Conservation (phyloP, 306 rosid genomes). For the apple (Malus domestica) region ASM211411v1 NC_041799.1:13721001-13721500, state of each 20-base stretch:
- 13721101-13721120: slow-evolving; percentile 75
- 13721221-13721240: neutral
- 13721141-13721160: slow-evolving; percentile 40
- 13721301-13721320: slow-evolving; percentile 6
- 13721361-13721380: neutral
- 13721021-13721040: slow-evolving; percentile 34
- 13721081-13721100: slow-evolving; percentile 90
- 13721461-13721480: too few relatives aligned
- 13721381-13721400: neutral
- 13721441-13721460: too few relatives aligned
- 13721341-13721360: slow-evolving; percentile 13
- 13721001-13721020: neutral
- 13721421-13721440: neutral
- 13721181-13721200: slow-evolving; percentile 20
- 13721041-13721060: slow-evolving; percentile 67
- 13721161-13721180: slow-evolving; percentile 7
- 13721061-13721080: slow-evolving; percentile 79
- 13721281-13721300: neutral
- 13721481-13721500: too few relatives aligned
- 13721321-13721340: neutral
- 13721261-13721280: neutral
- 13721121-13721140: slow-evolving; percentile 34
- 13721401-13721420: neutral
- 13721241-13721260: too few relatives aligned
- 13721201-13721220: slow-evolving; percentile 50